Evolutionary conservation across 306 rosid genomes (phyloP).

Genomic region (Leucaena leucocephala): DNA sequence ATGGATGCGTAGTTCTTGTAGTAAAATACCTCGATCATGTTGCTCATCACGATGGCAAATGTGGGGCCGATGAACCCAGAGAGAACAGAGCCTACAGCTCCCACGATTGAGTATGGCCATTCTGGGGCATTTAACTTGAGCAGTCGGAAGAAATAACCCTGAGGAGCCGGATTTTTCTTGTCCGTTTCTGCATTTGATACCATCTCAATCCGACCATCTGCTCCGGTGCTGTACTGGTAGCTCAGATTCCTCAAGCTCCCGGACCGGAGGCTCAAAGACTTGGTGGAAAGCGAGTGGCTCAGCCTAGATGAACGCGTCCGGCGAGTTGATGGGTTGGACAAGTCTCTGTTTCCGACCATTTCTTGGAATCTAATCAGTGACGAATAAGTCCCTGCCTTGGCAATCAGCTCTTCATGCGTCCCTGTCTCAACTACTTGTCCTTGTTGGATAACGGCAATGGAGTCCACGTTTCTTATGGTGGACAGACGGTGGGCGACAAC

Average conservation of each 20-base stretch:
- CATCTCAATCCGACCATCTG: constrained; percentile 98
- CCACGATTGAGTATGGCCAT: constrained; percentile 99
- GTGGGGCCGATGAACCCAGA: constrained; percentile 97
- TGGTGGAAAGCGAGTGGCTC: constrained; percentile 91
- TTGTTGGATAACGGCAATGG: constrained; percentile 91
- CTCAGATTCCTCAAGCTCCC: constrained; percentile 95
- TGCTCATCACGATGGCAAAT: constrained; percentile 97
- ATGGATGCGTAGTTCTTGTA: constrained; percentile 73
- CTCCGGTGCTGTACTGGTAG: constrained; percentile 91
- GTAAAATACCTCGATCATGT: constrained; percentile 97
- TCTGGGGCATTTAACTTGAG: constrained; percentile 91
- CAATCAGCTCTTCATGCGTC: constrained; percentile 84
- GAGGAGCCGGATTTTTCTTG: constrained; percentile 85
- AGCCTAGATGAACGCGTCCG: constrained; percentile 81
- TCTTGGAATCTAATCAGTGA: constrained; percentile 93
- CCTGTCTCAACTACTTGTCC: constrained; percentile 96
- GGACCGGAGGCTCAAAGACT: constrained; percentile 87
- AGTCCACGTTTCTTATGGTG: constrained; percentile 91
- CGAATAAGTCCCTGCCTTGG: constrained; percentile 82
- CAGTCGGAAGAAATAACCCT: constrained; percentile 77
- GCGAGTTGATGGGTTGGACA: constrained; percentile 87
- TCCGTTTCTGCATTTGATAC: constrained; percentile 93
- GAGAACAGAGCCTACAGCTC: constrained; percentile 88
- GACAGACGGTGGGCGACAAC: constrained; percentile 95
- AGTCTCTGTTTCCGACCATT: constrained; percentile 84